These are phyloP conservation scores for Psidium guajava DNA, from an alignment of 345 rosid genomes.

Conservation along the genomic window DNA sequence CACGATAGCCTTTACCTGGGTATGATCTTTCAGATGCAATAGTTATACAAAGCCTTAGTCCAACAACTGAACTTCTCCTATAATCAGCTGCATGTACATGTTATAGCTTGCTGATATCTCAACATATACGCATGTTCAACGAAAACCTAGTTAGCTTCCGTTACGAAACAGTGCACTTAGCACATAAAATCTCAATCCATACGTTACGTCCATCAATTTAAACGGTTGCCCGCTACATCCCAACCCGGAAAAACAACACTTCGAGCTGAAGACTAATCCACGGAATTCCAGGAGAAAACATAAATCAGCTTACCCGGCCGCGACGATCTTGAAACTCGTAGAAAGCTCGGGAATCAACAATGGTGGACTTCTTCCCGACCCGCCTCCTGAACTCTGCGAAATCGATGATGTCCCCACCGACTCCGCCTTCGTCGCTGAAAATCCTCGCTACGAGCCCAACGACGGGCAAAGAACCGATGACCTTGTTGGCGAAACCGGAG, in stretches of 20 bases:
- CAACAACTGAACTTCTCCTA: neutral
- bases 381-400: constrained; percentile 92
- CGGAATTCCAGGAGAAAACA: neutral
- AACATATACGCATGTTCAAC: neutral
- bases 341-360: constrained; percentile 75
- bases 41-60: neutral
- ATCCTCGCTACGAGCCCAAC: constrained; percentile 83
- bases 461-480: constrained; percentile 82
- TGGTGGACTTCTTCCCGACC: constrained; percentile 68
- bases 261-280: neutral
- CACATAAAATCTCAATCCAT: neutral
- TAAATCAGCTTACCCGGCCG: constrained; percentile 39
- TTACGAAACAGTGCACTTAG: neutral
- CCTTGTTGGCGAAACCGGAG: constrained; percentile 60
- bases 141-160: neutral
- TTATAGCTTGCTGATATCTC: neutral
- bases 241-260: neutral
- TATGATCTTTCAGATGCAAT: neutral
- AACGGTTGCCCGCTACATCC: neutral
- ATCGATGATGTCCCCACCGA: constrained; percentile 71
- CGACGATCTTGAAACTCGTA: constrained; percentile 73
- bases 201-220: neutral
- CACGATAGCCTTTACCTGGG: neutral
- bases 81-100: neutral
- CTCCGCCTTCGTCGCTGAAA: constrained; percentile 84